Evolutionary conservation across 257 asterid species (phyloP).

Genomic region (Penstemon newberryi): DNA sequence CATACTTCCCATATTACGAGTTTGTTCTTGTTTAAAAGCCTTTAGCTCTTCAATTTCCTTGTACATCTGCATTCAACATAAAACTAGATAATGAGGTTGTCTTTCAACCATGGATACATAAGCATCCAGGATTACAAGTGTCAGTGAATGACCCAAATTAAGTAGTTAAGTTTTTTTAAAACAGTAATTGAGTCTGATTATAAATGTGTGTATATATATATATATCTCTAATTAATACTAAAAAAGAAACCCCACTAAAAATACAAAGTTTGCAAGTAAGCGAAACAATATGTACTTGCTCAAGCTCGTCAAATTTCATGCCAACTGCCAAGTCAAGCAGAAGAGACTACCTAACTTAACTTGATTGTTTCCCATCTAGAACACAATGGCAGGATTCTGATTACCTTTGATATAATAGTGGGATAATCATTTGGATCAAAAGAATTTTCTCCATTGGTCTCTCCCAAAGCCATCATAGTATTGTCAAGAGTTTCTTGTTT

Average conservation of each 20-base stretch:
- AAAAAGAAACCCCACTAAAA: not conserved
- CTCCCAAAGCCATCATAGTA: constrained; percentile 34
- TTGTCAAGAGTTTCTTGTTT: constrained; percentile 35
- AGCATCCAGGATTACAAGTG: not conserved
- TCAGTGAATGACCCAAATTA: constrained; percentile 11
- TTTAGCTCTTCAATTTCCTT: constrained; percentile 54
- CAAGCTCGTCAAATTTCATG: constrained; percentile 14
- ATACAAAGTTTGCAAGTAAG: constrained; percentile 7
- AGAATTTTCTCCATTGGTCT: constrained; percentile 34
- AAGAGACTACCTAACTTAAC: constrained; percentile 9
- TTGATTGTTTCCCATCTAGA: not conserved
- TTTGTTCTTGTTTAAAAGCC: constrained; percentile 48
- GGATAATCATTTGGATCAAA: constrained; percentile 39
- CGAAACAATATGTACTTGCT: constrained; percentile 5
- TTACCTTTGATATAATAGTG: constrained; percentile 54
- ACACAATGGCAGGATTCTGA: constrained; percentile 8
- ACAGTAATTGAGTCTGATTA: not conserved
- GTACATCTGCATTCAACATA: constrained; percentile 48
- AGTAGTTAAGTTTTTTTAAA: not conserved
- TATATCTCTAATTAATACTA: too few species aligned
- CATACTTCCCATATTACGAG: constrained; percentile 43
- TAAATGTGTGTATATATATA: not conserved
- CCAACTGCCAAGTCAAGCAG: constrained; percentile 6
- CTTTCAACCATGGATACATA: constrained; percentile 15
- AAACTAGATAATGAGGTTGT: constrained; percentile 7